Conservation (phyloP, 164 flowering plant genomes). For the Berberis vulgaris region DNA sequence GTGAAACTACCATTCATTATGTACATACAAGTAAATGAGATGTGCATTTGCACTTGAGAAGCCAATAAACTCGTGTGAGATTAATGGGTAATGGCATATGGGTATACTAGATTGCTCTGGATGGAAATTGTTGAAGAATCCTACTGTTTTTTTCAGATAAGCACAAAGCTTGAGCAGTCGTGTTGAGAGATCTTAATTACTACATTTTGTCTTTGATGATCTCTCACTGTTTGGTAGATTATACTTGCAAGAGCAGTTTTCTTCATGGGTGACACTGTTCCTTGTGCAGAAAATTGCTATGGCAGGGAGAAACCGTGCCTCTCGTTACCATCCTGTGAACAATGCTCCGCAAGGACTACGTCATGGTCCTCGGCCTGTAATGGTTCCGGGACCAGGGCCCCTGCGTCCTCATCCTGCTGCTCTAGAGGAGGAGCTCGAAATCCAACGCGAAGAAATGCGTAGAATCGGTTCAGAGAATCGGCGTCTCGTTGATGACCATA, state of each 20-base stretch:
- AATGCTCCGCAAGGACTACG: slow-evolving; percentile 27
- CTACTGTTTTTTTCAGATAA: no score
- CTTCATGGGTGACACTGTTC: not conserved
- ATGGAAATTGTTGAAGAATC: no score
- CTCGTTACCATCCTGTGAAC: slow-evolving; percentile 24
- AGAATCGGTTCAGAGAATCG: slow-evolving; percentile 47
- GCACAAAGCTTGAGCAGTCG: not conserved
- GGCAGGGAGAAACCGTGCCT: slow-evolving; percentile 50
- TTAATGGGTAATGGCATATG: no score
- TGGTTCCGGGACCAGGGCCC: slow-evolving; percentile 29
- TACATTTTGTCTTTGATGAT: not conserved
- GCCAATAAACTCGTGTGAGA: no score
- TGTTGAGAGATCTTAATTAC: not conserved
- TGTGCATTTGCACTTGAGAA: no score
- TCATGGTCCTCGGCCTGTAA: slow-evolving; percentile 27
- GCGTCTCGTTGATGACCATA: slow-evolving; percentile 40
- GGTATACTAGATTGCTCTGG: no score
- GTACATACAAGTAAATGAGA: no score
- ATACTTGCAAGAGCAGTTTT: not conserved
- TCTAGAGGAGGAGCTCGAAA: slow-evolving; percentile 60
- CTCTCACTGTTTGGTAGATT: not conserved
- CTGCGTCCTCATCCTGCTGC: slow-evolving; percentile 38
- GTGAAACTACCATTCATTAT: no score
- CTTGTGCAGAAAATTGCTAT: slow-evolving; percentile 30
- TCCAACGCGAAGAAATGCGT: slow-evolving; percentile 43